A percentile compares a stretch with the other conserved stretches of the same genome.
phyloP scores from a whole-genome alignment of 495 filamentous ascomycete genomes.

The Pyronema omphalodes region DNA sequence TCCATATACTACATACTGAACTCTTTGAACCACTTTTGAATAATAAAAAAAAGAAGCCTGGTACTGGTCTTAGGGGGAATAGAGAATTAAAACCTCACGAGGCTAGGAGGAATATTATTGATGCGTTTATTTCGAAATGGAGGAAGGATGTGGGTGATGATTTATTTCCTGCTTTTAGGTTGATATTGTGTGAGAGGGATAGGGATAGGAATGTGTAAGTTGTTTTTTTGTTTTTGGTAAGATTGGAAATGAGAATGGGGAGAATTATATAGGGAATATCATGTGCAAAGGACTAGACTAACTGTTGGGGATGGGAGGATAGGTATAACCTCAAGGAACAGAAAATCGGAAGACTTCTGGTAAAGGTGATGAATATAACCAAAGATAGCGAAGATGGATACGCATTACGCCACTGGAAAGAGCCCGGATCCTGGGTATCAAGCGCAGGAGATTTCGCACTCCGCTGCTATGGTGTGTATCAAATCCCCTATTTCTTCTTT shows the following conservation, averaged over 20 bases:
- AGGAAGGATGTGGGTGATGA: conserved; percentile 72
- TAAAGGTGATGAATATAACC: conserved; percentile 84
- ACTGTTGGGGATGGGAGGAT: too few species aligned
- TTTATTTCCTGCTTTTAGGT: conserved; percentile 78
- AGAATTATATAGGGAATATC: background rate
- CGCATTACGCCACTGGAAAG: conserved; percentile 79
- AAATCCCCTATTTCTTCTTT: background rate
- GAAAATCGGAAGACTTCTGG: conserved; percentile 67
- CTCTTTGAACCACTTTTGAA: conserved; percentile 80
- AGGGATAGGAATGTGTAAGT: conserved; percentile 60
- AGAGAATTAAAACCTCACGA: conserved; percentile 58
- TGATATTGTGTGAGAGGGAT: conserved; percentile 63
- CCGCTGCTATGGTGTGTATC: conserved; percentile 43
- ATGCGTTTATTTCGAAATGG: conserved; percentile 79
- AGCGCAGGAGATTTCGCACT: conserved; percentile 81
- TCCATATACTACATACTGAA: conserved; percentile 53
- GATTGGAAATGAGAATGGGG: background rate
- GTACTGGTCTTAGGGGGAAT: conserved; percentile 39
- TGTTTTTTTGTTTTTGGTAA: background rate
- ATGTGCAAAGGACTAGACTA: background rate
- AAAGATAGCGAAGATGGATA: conserved; percentile 76
- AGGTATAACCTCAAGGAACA: conserved; percentile 88
- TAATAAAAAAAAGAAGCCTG: conserved; percentile 56
- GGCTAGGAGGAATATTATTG: conserved; percentile 64
- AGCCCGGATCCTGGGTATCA: conserved; percentile 46